phyloP scores from a whole-genome alignment of 208 protist genomes.

The Wallacemonas collosoma region DNA sequence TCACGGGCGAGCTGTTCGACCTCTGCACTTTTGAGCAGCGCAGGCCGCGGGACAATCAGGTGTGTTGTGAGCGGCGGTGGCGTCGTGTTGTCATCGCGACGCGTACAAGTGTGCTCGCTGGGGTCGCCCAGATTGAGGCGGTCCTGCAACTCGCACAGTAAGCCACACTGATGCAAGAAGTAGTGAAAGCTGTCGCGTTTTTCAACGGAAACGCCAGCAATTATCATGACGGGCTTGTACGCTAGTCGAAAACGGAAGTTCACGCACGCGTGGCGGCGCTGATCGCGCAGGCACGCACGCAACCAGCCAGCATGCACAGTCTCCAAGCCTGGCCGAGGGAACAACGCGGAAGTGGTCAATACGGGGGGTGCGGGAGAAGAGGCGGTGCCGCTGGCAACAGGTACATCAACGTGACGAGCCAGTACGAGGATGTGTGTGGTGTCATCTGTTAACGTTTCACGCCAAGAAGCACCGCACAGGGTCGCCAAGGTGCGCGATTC shows the following conservation, averaged over 20 bases:
- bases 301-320: conserved; percentile 66
- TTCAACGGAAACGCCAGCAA: conserved; percentile 39
- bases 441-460: conserved; percentile 23
- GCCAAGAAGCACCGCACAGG: conserved; percentile 12
- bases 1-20: conserved; percentile 8
- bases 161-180: conserved; percentile 24
- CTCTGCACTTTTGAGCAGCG: conserved; percentile 14
- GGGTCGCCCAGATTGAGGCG: conserved; percentile 35
- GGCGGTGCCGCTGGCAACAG: not conserved
- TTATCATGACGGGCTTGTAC: conserved; percentile 54
- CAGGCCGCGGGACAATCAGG: conserved; percentile 34
- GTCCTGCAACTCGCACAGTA: conserved; percentile 46
- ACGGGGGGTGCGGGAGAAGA: not conserved
- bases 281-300: conserved; percentile 32
- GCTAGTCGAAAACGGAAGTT: conserved; percentile 33
- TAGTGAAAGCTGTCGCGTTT: conserved; percentile 33
- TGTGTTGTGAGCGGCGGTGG: conserved; percentile 50
- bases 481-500: conserved; percentile 7
- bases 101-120: not conserved
- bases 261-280: conserved; percentile 34
- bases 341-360: conserved; percentile 26
- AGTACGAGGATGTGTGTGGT: conserved; percentile 62
- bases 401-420: conserved; percentile 21
- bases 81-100: not conserved
- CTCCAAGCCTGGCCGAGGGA: conserved; percentile 57